Evolutionary conservation across 1,139 yeast species (phyloP).

Genomic region (Zygoascus meyerae): DNA sequence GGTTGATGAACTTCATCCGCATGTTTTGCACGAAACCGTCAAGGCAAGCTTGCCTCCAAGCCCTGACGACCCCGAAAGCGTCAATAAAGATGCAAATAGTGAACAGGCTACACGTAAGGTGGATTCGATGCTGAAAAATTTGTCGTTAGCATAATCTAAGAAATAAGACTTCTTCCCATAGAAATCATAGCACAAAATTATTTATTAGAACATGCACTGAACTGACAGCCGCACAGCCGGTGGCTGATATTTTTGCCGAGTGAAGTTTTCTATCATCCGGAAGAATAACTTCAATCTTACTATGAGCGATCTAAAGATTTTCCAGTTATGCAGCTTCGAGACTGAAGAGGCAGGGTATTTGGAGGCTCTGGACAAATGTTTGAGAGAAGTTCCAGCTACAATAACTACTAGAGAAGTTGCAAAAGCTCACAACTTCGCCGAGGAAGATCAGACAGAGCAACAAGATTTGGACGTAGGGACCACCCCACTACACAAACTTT

Average conservation of each 20-base stretch:
- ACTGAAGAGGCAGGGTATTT: slow-evolving; percentile 41
- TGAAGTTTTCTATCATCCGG: no score
- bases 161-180: not conserved
- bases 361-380: slow-evolving; percentile 40
- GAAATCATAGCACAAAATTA: no score
- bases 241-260: not conserved
- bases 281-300: not conserved
- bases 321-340: slow-evolving; percentile 56
- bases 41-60: slow-evolving; percentile 1
- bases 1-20: slow-evolving; percentile 16
- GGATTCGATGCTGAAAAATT: no score
- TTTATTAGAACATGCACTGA: not conserved
- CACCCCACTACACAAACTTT: slow-evolving; percentile 70
- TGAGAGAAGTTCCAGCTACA: slow-evolving; percentile 74
- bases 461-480: slow-evolving; percentile 45
- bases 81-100: no score
- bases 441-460: slow-evolving; percentile 25
- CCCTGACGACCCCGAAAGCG: not conserved
- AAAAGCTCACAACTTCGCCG: slow-evolving; percentile 11
- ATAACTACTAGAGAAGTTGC: slow-evolving; percentile 74
- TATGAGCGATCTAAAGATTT: slow-evolving; percentile 34
- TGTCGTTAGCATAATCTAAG: no score
- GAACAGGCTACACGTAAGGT: no score
- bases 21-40: slow-evolving; percentile 14
- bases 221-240: not conserved